Conservation (phyloP, 345 rosid species). For the Camelina sativa region DNA sequence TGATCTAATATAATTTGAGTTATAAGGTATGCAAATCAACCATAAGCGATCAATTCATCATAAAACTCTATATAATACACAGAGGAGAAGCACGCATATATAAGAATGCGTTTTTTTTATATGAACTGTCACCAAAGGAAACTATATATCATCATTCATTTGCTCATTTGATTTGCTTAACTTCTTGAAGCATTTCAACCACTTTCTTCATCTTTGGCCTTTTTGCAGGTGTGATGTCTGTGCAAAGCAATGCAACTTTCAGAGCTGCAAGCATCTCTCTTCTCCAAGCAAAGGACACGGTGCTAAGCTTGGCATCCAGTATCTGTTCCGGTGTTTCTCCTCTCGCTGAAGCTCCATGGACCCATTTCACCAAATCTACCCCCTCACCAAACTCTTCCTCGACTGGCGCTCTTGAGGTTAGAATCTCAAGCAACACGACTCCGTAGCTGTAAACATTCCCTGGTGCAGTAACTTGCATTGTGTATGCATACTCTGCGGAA, state of each 20-base stretch:
- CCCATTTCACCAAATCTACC: constrained; percentile 94
- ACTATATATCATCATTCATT: constrained; percentile 8
- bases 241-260: constrained; percentile 86
- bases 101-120: constrained; percentile 29
- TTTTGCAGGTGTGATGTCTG: constrained; percentile 68
- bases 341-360: constrained; percentile 74
- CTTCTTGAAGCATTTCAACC: constrained; percentile 86
- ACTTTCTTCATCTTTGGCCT: constrained; percentile 96
- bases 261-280: constrained; percentile 97
- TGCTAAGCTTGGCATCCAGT: constrained; percentile 82
- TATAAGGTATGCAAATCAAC: constrained; percentile 1
- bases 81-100: constrained; percentile 30
- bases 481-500: constrained; percentile 81
- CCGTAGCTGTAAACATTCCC: constrained; percentile 97
- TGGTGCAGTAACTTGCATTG: constrained; percentile 93
- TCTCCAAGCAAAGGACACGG: constrained; percentile 87
- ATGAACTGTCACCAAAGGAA: constrained; percentile 27
- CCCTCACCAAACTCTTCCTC: constrained; percentile 96
- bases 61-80: constrained; percentile 26
- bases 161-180: constrained; percentile 55
- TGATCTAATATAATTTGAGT: constrained; percentile 10
- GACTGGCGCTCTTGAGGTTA: constrained; percentile 75
- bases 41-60: constrained; percentile 13
- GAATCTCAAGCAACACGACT: constrained; percentile 89
- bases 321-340: constrained; percentile 83